phyloP scores from a whole-genome alignment of 73 alveolate species.

The Paramecium sonneborni region DNA sequence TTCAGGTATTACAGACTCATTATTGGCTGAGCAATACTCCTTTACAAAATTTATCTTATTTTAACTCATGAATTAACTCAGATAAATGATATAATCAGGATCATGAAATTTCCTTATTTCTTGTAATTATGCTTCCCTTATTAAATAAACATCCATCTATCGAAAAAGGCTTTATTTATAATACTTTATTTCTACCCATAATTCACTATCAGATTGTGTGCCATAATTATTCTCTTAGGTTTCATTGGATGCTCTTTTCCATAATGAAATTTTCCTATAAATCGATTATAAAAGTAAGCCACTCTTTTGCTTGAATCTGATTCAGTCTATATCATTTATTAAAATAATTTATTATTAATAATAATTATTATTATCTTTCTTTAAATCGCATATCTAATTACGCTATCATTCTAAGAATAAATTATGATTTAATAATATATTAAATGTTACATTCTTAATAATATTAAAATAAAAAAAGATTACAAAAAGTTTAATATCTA shows the following conservation, averaged over 20 bases:
- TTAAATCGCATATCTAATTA: background rate
- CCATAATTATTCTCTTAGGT: constrained; percentile 95
- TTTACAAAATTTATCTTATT: constrained; percentile 53
- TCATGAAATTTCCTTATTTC: constrained; percentile 70
- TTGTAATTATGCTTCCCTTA: constrained; percentile 66
- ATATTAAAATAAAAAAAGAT: background rate
- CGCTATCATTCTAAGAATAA: background rate
- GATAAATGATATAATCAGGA: constrained; percentile 69
- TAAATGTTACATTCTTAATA: background rate
- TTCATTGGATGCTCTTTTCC: constrained; percentile 98
- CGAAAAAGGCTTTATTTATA: background rate
- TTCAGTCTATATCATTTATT: constrained; percentile 37
- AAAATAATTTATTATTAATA: background rate
- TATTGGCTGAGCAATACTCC: constrained; percentile 58
- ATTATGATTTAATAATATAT: background rate
- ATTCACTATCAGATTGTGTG: constrained; percentile 91
- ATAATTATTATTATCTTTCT: background rate
- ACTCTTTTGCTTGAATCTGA: constrained; percentile 74
- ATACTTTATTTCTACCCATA: constrained; percentile 74
- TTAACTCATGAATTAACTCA: constrained; percentile 58
- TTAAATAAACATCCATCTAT: constrained; percentile 44
- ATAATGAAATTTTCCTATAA: constrained; percentile 94
- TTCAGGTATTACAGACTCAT: constrained; percentile 43
- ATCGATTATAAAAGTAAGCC: constrained; percentile 93
- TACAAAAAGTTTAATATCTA: background rate